Evolutionary conservation across 352 stramenopile genomes (phyloP).

Genomic region (Phytophthora nicotianae): DNA sequence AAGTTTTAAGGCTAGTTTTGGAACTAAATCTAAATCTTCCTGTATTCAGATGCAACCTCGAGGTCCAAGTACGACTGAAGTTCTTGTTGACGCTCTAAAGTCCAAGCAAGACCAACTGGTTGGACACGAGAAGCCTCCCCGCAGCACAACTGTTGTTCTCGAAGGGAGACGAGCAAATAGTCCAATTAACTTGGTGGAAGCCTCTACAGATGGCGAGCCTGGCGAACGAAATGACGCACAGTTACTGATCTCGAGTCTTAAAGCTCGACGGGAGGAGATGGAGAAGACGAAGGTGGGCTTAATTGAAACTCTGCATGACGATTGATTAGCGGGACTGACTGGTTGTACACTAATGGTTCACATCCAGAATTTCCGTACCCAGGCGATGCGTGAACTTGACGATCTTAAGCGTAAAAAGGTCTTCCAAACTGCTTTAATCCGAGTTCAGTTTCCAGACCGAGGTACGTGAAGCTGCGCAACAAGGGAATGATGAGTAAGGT

Average conservation of each 20-base stretch:
- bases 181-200: conserved; percentile 16
- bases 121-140: conserved; percentile 55
- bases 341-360: conserved; percentile 3
- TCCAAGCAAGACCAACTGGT: conserved; percentile 78
- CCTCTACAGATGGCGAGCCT: conserved; percentile 28
- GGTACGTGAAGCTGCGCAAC: conserved; percentile 40
- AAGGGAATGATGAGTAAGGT: neutral
- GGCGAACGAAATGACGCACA: conserved; percentile 61
- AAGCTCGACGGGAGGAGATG: conserved; percentile 66
- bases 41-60: conserved; percentile 73
- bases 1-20: neutral
- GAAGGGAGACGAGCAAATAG: conserved; percentile 17
- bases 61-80: conserved; percentile 77
- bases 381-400: conserved; percentile 88
- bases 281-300: conserved; percentile 75
- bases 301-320: conserved; percentile 3
- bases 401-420: conserved; percentile 85
- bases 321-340: neutral
- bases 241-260: conserved; percentile 79
- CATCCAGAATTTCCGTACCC: conserved; percentile 78
- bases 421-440: conserved; percentile 76
- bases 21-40: neutral
- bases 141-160: conserved; percentile 70
- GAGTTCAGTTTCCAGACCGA: conserved; percentile 85
- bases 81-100: conserved; percentile 77